Percentiles rank a stretch among this genome's conserved stretches.
These are phyloP conservation scores for Phyllosticta citriasiana DNA, from an alignment of 2,329 filamentous ascomycete genomes.

Conservation along the genomic window DNA sequence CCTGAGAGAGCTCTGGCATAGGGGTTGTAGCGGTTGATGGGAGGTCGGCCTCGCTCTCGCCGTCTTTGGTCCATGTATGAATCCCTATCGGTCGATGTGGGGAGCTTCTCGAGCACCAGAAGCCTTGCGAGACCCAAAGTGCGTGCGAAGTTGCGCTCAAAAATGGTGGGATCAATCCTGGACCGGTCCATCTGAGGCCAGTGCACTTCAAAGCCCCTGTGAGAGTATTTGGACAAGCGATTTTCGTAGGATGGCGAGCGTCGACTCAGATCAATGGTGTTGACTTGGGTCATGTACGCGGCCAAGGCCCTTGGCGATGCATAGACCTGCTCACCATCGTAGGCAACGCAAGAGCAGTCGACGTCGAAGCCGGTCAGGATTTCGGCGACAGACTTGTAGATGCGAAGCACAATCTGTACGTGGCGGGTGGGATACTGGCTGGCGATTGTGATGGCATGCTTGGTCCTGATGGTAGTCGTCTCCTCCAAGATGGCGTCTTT, in stretches of 20 bases:
- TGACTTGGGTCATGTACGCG: conserved; percentile 73
- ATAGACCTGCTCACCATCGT: conserved; percentile 71
- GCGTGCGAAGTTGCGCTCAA: conserved; percentile 66
- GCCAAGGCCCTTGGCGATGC: conserved; percentile 65
- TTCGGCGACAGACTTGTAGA: conserved; percentile 76
- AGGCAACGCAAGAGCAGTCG: conserved; percentile 72
- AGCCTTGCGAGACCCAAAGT: conserved; percentile 70
- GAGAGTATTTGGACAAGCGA: conserved; percentile 74
- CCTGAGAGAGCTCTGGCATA: conserved; percentile 42
- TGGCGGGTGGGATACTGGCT: conserved; percentile 77
- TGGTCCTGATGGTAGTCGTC: conserved; percentile 73
- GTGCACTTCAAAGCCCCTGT: conserved; percentile 74
- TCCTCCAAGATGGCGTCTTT: conserved; percentile 72
- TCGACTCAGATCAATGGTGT: conserved; percentile 67
- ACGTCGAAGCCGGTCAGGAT: conserved; percentile 85
- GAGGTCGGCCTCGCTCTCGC: conserved; percentile 60
- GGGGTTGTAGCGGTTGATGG: conserved; percentile 33
- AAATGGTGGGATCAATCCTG: conserved; percentile 77
- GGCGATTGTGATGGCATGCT: conserved; percentile 77
- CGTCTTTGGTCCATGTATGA: conserved; percentile 61
- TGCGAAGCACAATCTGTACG: conserved; percentile 74
- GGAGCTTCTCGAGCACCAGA: conserved; percentile 69
- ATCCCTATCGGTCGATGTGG: conserved; percentile 58
- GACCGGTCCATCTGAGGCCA: conserved; percentile 66
- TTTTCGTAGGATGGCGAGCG: conserved; percentile 83